Evolutionary conservation across 352 stramenopile species (phyloP).

Genomic region (Halophytophthora polymorphica): DNA sequence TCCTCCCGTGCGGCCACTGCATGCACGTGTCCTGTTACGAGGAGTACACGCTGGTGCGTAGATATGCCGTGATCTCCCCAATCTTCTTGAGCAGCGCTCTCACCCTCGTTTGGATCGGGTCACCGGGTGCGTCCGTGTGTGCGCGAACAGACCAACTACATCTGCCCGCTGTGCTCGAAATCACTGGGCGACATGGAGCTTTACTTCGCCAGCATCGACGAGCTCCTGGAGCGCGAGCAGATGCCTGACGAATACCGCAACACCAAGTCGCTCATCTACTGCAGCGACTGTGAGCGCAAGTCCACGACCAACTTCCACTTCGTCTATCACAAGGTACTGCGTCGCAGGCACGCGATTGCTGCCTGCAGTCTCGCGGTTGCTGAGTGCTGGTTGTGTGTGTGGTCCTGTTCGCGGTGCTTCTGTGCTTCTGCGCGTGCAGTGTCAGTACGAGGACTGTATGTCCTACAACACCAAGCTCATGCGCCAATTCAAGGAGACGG

Average conservation of each 20-base stretch:
- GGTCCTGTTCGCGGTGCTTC: not conserved
- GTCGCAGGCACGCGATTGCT: not conserved
- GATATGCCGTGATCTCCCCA: no score
- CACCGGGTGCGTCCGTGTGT: slow-evolving; percentile 3
- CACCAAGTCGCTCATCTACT: slow-evolving; percentile 75
- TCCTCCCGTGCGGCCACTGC: slow-evolving; percentile 94
- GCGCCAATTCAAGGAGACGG: slow-evolving; percentile 60
- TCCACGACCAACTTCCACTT: slow-evolving; percentile 84
- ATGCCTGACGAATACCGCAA: slow-evolving; percentile 80
- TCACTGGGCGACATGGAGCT: slow-evolving; percentile 93
- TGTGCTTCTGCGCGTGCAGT: slow-evolving; percentile 26
- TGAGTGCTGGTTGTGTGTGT: no score
- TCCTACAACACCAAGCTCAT: slow-evolving; percentile 88
- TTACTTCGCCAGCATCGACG: slow-evolving; percentile 86
- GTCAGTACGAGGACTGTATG: slow-evolving; percentile 68
- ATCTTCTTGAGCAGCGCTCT: no score
- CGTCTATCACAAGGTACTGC: slow-evolving; percentile 79
- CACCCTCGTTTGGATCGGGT: not conserved
- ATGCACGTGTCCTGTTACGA: slow-evolving; percentile 96
- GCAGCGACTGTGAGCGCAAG: slow-evolving; percentile 85
- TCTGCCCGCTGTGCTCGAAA: slow-evolving; percentile 94
- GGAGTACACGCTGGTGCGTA: slow-evolving; percentile 85
- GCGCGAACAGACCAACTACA: slow-evolving; percentile 83
- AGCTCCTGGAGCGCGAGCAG: slow-evolving; percentile 74
- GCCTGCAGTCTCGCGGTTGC: no score